A percentile compares a stretch with the other conserved stretches of the same genome.
These are phyloP conservation scores for Myriosclerotinia curreyana DNA, from an alignment of 2,329 filamentous ascomycete species.

Conservation along the genomic window DNA sequence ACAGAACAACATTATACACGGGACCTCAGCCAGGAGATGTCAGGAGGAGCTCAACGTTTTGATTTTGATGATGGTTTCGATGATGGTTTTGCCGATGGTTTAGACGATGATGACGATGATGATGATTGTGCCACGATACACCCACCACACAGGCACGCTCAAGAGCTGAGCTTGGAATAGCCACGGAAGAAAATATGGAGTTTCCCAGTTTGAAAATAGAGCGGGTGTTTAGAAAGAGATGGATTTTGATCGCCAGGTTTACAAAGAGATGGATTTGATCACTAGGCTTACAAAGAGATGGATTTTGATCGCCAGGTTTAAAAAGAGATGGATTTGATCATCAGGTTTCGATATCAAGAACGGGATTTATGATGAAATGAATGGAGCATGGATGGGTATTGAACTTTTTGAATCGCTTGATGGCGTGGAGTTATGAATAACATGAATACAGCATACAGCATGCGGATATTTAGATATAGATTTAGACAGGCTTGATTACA, in stretches of 20 bases:
- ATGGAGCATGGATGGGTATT: background rate
- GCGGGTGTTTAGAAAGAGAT: background rate
- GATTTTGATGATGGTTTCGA: background rate
- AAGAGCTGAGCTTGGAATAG: conserved; percentile 7
- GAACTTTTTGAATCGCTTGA: background rate
- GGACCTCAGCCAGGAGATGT: conserved; percentile 11
- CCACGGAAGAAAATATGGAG: conserved; percentile 1
- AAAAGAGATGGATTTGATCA: background rate
- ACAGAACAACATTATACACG: conserved; percentile 9
- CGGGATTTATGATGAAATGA: background rate
- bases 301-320: too few relatives aligned
- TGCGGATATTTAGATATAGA: background rate
- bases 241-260: background rate
- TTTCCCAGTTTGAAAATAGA: background rate
- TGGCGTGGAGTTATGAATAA: background rate
- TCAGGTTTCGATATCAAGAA: background rate
- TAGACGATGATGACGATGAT: background rate
- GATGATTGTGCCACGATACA: background rate
- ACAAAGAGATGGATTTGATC: too few relatives aligned
- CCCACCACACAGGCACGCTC: background rate
- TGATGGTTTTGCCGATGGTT: too few relatives aligned
- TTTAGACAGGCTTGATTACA: background rate
- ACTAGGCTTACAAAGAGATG: background rate
- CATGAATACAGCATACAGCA: background rate
- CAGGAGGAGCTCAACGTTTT: background rate